Evolutionary conservation across 2,329 filamentous ascomycete genomes (phyloP), one percentile per base, ranked within the genome.

Genomic region (Aspergillus awamori): DNA sequence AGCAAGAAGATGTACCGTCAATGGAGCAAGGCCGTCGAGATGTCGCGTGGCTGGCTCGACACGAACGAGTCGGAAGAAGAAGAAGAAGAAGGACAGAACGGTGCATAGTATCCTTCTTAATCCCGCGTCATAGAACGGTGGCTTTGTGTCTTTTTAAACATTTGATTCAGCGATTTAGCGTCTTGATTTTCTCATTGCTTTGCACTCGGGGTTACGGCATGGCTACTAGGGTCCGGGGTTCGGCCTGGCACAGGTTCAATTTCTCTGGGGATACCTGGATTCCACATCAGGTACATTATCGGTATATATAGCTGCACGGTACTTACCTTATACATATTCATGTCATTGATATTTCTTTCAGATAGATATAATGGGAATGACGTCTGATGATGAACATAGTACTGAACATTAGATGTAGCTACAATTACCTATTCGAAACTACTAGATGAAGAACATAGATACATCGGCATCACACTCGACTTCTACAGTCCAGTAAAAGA

Each of bases 1-100:
- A 86, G 87, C 62, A 75, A 75, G 33, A 83, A 82, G 71, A 86
- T 89, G 79, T 92, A 91, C 71, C 83, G 82, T 67, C 84, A 86
- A 67, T 93, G 91, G 91, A 84, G 87, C 68, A 87, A 89, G 76
- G 91, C 91, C 1, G 91, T 94, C 39, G 81, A 90, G 73, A 93
- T 93, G 89, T 89, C 87, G 69, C 86, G 83, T 71, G 91, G 91
- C 36, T 93, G 91, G 90, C 66, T 74, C 62, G 70, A 76, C 48
- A 63, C 64, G 7, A 65, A 62, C 24, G 67, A 73, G 51, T 67
- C 69, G 43, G 65, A 71, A 11, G 65, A 66, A 67, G 43, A 65
- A 67, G 30, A 63, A 69, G 58, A 55, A 43, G 17, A 30, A 15
- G 53, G 41, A 11, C n/a, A 30, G 13, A 47, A 56, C 26, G 53